A percentile compares a stretch with the other conserved stretches of the same genome.
Evolutionary conservation across 208 protist species (phyloP).

Genomic region (Porcisia hertigi): DNA sequence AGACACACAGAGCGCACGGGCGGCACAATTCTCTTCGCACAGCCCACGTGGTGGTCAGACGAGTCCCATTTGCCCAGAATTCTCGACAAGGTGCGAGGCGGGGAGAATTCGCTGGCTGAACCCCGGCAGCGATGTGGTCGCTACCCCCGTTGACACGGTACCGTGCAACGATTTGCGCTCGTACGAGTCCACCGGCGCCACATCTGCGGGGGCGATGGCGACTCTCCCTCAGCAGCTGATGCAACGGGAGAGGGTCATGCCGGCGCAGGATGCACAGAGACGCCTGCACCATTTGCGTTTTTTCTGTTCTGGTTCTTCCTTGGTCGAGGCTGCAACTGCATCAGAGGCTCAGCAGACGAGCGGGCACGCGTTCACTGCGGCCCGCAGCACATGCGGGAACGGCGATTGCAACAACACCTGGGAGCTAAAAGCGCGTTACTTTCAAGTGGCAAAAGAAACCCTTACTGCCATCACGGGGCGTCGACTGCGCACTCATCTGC

Average conservation of each 20-base stretch:
- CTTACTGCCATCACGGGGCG: conserved; percentile 14
- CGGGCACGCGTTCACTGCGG: background rate
- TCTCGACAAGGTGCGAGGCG: background rate
- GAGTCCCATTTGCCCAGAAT: background rate
- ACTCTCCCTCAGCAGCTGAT: background rate
- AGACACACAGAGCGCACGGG: background rate
- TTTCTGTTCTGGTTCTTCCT: background rate
- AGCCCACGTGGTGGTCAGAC: background rate
- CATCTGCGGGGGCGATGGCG: background rate
- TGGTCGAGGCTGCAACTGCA: background rate
- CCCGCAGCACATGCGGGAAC: background rate
- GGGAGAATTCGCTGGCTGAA: background rate
- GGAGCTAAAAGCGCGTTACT: conserved; percentile 9
- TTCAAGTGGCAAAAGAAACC: conserved; percentile 34
- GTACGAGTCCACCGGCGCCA: background rate
- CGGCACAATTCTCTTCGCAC: background rate
- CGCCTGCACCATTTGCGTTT: conserved; percentile 8
- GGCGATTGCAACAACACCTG: background rate
- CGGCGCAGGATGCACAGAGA: background rate
- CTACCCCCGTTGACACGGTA: too few species aligned
- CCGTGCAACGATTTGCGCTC: background rate
- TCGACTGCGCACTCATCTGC: conserved; percentile 10
- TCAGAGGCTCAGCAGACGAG: background rate
- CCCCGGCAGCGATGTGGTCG: background rate
- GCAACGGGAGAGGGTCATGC: background rate